phyloP scores from a whole-genome alignment of 164 flowering plant species.

The Vitis riparia region DNA sequence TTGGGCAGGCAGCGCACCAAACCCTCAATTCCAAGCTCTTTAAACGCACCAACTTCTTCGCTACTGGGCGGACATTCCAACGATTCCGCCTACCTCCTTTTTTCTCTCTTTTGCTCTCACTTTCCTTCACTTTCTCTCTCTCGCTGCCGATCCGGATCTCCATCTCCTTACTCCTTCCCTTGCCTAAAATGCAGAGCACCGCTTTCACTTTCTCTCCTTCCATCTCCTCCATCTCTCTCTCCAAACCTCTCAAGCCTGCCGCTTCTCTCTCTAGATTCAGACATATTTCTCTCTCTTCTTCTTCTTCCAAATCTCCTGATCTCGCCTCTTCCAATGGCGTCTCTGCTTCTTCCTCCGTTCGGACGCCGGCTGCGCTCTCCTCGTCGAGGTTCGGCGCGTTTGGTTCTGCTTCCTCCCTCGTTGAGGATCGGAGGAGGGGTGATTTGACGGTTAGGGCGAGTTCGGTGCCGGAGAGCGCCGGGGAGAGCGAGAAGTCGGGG shows the following conservation, averaged over 20 bases:
- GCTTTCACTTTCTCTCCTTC: constrained; percentile 40
- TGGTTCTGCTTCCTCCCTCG: constrained; percentile 20
- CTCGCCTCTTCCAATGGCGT: constrained; percentile 28
- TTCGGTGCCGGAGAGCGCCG: constrained; percentile 47
- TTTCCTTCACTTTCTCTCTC: constrained; percentile 2
- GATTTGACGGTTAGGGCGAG: constrained; percentile 37
- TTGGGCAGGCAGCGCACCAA: neutral
- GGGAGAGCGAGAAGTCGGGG: constrained; percentile 27
- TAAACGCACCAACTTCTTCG: constrained; percentile 11
- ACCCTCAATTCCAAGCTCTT: neutral
- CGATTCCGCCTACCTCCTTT: neutral
- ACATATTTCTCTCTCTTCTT: constrained; percentile 23
- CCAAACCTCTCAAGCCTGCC: constrained; percentile 15
- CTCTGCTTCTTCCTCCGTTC: constrained; percentile 12
- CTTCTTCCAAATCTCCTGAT: constrained; percentile 23
- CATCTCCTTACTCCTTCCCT: neutral
- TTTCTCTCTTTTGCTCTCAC: neutral
- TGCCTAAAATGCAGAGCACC: constrained; percentile 49
- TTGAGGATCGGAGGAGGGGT: constrained; percentile 17
- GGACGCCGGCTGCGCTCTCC: constrained; percentile 6
- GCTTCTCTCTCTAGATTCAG: constrained; percentile 16
- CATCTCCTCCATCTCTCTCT: constrained; percentile 31
- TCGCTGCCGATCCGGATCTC: constrained; percentile 11
- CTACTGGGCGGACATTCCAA: constrained; percentile 12
- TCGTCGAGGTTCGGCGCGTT: constrained; percentile 14